These are phyloP conservation scores for Amylostereum areolatum DNA, from an alignment of 1,284 basidiomycete species.

Conservation along the genomic window DNA sequence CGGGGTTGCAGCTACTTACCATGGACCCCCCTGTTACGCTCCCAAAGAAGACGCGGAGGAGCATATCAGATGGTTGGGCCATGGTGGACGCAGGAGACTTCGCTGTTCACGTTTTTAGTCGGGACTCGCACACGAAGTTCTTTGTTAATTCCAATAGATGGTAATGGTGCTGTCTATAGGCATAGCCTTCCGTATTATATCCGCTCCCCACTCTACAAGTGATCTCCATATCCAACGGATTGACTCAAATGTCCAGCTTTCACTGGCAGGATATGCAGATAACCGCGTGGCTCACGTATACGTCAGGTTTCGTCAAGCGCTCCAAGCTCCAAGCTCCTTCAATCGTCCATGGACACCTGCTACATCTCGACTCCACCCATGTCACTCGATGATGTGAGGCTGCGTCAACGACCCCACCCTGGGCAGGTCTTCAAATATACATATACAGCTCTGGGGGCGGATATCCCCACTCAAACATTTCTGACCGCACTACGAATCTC, in stretches of 20 bases:
- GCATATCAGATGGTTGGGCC: constrained; percentile 67
- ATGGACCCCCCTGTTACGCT: constrained; percentile 50
- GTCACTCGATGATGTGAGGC: too few species aligned
- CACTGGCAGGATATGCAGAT: background rate
- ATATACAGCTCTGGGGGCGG: background rate
- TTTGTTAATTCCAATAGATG: constrained; percentile 38
- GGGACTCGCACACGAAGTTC: constrained; percentile 55
- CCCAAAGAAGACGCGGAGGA: constrained; percentile 53
- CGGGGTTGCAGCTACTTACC: constrained; percentile 40
- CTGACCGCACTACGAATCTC: background rate
- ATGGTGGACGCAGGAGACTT: constrained; percentile 75
- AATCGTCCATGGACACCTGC: background rate
- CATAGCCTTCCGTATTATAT: background rate
- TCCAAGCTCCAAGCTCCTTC: background rate
- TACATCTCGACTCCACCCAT: background rate
- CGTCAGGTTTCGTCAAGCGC: background rate
- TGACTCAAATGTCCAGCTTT: background rate
- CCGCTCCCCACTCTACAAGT: background rate
- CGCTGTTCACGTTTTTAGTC: constrained; percentile 69
- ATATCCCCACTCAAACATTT: background rate
- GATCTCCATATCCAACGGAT: background rate
- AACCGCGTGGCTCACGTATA: background rate
- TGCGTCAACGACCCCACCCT: too few species aligned
- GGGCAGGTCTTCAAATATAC: too few species aligned
- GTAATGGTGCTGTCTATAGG: constrained; percentile 18